Base-by-base conservation (phyloP, 345 rosid species). In the Dipteronia sinensis region DNA sequence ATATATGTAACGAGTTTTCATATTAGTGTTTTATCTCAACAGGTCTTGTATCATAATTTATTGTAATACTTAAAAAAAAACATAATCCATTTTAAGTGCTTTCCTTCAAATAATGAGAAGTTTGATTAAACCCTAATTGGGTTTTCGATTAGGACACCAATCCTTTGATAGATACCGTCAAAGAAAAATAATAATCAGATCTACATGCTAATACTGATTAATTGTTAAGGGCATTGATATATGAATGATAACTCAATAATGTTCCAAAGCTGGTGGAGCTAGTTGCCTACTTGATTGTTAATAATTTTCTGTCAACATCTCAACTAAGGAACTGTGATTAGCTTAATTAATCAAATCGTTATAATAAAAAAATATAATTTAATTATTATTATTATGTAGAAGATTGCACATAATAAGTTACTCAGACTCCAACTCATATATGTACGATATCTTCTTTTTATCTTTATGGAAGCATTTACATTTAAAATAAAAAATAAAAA, bases 261-360 rank as follows among this genome's bases (percentile, higher is more conserved):
- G 75, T 70, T 87, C 84, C 87, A 40, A 84, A 77, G 89, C 81
- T 76, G 86, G 86, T 89, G 86, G 86, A 78, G 80, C 78, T 77
- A 69, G 85, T 81, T 75, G 76, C 81, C 68, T 65, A 9, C 11
- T 42, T 42, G 27, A 67, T 71, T 61, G 59, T 81, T 71, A 81
- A 82, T 76, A 63, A 75, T 56, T 80, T 77, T 49, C 11, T 62
- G 83, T 69, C 86, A 67, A 29, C 77, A 82, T 77, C 82, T 63
- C 59, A 78, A 79, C 62, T 31, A 38, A 65, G 81, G 23, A 82
- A 78, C 65, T 55, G 53, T 55, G 53, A 53, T 27, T 29, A 76
- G 63, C 7, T 34, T 31, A 42, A 69, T 65, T 67, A 80, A 77
- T 76, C 71, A 61, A 49, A 69, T 0, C n/a, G 16, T 53, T 16